Percentiles rank a stretch among this genome's conserved stretches.
Evolutionary conservation across 208 protist species (phyloP).

Genomic region (Zelonia costaricensis): DNA sequence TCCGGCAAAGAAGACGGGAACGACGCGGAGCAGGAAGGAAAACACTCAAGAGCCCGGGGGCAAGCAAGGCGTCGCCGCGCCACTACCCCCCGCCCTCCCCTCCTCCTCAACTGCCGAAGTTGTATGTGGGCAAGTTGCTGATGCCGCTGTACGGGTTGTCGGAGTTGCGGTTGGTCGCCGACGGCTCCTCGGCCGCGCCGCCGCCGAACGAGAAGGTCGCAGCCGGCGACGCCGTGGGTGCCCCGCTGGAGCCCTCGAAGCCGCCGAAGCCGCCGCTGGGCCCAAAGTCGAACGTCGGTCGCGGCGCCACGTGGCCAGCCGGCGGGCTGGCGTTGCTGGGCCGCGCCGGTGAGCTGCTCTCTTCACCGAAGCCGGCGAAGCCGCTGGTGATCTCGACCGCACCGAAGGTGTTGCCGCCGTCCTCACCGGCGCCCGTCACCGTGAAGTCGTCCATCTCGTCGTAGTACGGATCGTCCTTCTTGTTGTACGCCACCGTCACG

Average conservation of each 20-base stretch:
- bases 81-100: no score
- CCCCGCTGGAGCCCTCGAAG: slow-evolving; percentile 14
- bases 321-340: background rate
- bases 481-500: slow-evolving; percentile 21
- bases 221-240: background rate
- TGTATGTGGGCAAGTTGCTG: slow-evolving; percentile 55
- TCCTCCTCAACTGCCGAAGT: slow-evolving; percentile 59
- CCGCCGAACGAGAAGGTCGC: slow-evolving; percentile 13
- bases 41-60: no score
- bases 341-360: slow-evolving; percentile 1
- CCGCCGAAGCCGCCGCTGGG: slow-evolving; percentile 23
- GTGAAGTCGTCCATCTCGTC: slow-evolving; percentile 80
- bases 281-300: slow-evolving; percentile 66
- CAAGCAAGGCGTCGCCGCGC: no score
- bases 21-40: no score
- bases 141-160: slow-evolving; percentile 29
- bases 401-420: slow-evolving; percentile 8
- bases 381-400: slow-evolving; percentile 39
- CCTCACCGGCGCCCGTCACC: slow-evolving; percentile 17
- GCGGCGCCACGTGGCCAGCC: slow-evolving; percentile 13
- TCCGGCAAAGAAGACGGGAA: no score
- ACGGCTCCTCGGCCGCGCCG: slow-evolving; percentile 3
- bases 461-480: slow-evolving; percentile 65
- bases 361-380: slow-evolving; percentile 32
- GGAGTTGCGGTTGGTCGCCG: background rate